Percentiles rank a stretch among this genome's conserved stretches.
These are phyloP conservation scores for Punica granatum DNA, from an alignment of 345 rosid genomes.

Conservation along the genomic window DNA sequence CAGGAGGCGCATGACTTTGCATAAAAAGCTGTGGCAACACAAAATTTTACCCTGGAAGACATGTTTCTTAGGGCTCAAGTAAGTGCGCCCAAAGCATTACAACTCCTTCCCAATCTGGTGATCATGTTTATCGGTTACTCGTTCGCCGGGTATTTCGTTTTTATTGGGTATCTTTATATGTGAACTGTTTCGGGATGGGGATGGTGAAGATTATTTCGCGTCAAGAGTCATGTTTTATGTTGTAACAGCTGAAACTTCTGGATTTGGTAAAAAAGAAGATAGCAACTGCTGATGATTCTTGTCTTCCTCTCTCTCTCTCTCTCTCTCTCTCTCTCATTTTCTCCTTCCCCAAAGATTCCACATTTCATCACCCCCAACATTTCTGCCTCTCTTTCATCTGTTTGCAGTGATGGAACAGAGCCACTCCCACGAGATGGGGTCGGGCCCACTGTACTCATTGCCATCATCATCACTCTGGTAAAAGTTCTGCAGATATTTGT, in stretches of 20 bases:
- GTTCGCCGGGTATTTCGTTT: too few relatives aligned
- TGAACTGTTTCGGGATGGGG: neutral
- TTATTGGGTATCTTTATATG: too few relatives aligned
- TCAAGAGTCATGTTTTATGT: neutral
- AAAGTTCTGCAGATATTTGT: neutral
- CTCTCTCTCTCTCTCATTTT: constrained; percentile 9
- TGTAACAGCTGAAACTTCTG: constrained; percentile 4
- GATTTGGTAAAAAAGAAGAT: neutral
- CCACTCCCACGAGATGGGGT: neutral
- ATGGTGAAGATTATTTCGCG: neutral
- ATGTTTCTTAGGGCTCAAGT: neutral
- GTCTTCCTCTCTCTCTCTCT: neutral
- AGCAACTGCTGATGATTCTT: neutral
- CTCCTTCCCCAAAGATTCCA: neutral
- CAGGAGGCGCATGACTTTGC: neutral
- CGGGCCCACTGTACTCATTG: neutral
- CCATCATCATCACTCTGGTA: neutral
- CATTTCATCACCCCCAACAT: too few relatives aligned
- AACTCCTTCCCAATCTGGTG: too few relatives aligned
- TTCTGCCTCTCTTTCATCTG: neutral
- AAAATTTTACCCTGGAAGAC: neutral
- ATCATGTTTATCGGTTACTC: too few relatives aligned
- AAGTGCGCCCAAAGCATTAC: too few relatives aligned
- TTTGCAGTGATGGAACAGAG: neutral
- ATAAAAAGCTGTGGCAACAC: neutral